Percentiles rank a stretch among this genome's conserved stretches.
These are phyloP conservation scores for Boeremia exigua DNA, from an alignment of 2,329 filamentous ascomycete species.

Conservation along the genomic window DNA sequence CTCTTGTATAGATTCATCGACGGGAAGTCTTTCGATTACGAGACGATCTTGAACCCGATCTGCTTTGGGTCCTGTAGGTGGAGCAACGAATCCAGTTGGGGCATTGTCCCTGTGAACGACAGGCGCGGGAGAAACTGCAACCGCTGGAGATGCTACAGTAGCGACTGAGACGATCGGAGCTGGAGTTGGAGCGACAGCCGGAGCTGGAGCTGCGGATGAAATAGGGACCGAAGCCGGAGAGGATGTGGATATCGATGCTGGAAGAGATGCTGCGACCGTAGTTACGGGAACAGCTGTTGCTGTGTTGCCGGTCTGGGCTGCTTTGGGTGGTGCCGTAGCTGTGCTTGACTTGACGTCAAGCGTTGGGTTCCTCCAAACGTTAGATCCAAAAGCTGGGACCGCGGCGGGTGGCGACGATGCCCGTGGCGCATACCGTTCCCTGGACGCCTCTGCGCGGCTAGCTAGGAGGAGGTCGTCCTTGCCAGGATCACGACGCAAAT, in stretches of 20 bases:
- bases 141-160: constrained; percentile 25
- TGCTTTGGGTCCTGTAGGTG: constrained; percentile 52
- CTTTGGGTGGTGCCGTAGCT: constrained; percentile 36
- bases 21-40: constrained; percentile 30
- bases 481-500: constrained; percentile 49
- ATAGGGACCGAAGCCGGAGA: constrained; percentile 36
- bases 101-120: constrained; percentile 26
- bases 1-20: constrained; percentile 31
- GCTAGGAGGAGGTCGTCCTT: constrained; percentile 54
- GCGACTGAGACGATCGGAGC: constrained; percentile 8
- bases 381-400: constrained; percentile 61
- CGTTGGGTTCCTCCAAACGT: constrained; percentile 52
- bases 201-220: constrained; percentile 13
- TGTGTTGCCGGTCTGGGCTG: constrained; percentile 27
- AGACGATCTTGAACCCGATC: constrained; percentile 42
- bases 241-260: not conserved
- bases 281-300: constrained; percentile 22
- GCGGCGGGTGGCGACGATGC: constrained; percentile 61
- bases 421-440: constrained; percentile 55
- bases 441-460: constrained; percentile 54
- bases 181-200: constrained; percentile 22
- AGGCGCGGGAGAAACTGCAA: constrained; percentile 29
- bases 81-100: constrained; percentile 25
- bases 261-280: constrained; percentile 26
- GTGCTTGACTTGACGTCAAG: constrained; percentile 41